Percentiles rank a stretch among this genome's conserved stretches.
These are phyloP conservation scores for Tricholoma bakamatsutake DNA, from an alignment of 768 basidiomycete genomes.

Conservation along the genomic window DNA sequence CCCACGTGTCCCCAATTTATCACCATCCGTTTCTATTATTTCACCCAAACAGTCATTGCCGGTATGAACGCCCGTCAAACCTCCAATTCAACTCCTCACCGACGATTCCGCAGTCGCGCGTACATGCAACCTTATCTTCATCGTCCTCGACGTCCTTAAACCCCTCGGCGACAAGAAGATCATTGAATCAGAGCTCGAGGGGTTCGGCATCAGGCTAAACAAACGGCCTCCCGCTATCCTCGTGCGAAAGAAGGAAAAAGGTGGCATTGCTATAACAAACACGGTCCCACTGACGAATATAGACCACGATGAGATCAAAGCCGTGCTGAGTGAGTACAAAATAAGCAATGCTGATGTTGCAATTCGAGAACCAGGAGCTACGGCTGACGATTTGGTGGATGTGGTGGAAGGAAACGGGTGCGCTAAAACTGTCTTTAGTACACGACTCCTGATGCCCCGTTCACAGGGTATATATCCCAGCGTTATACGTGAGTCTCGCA, in stretches of 20 bases:
- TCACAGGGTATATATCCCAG: slow-evolving; percentile 84
- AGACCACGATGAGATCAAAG: slow-evolving; percentile 94
- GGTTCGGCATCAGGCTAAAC: slow-evolving; percentile 96
- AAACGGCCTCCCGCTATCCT: slow-evolving; percentile 87
- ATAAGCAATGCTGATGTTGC: slow-evolving; percentile 87
- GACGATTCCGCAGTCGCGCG: slow-evolving; percentile 66
- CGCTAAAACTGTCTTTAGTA: slow-evolving; percentile 11
- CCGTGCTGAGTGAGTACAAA: slow-evolving; percentile 88
- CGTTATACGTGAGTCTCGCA: slow-evolving; percentile 62
- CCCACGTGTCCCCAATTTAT: slow-evolving; percentile 9
- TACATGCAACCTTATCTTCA: slow-evolving; percentile 98
- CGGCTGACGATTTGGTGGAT: slow-evolving; percentile 94
- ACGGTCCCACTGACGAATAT: slow-evolving; percentile 95
- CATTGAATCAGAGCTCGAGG: slow-evolving; percentile 91
- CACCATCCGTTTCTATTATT: neutral
- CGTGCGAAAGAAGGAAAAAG: slow-evolving; percentile 85
- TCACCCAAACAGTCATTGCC: slow-evolving; percentile 53
- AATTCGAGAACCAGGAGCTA: slow-evolving; percentile 88
- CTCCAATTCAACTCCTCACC: slow-evolving; percentile 5
- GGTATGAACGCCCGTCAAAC: slow-evolving; percentile 39
- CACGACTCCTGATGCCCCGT: neutral
- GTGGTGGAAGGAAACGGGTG: slow-evolving; percentile 94
- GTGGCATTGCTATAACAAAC: slow-evolving; percentile 91
- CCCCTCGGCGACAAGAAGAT: slow-evolving; percentile 93
- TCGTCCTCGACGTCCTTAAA: slow-evolving; percentile 96